Base-by-base conservation (phyloP, 2,329 filamentous ascomycete species). In the Ophiostoma australiae region DNA sequence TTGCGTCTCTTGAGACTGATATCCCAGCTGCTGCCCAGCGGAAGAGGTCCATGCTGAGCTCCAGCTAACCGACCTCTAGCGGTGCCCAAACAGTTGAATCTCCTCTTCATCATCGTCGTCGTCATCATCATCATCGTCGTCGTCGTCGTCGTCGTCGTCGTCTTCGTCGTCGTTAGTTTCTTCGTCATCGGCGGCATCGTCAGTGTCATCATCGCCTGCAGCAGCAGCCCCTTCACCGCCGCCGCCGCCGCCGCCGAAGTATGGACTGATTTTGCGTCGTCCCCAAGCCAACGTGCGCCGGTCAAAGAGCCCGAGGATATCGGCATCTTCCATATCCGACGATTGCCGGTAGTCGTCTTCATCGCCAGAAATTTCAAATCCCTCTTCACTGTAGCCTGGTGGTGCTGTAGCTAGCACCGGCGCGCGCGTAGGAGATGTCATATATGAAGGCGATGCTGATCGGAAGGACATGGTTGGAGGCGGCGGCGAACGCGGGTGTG, bases 241-340 rank as follows among this genome's bases (percentile, higher is more conserved):
- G 20, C 80, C 79, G 11, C 78, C 77, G 20, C 80, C 79, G 27
- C 86, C 84, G 2, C 84, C 81, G 17, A 81, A 79, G 10, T 78
- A 78, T 15, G 80, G 79, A 20, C 78, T 77, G 27, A 80, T 78
- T 52, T 79, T 78, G 58, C 76, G 81, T 66, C 79, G 79, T 23
- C 79, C 78, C 15, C 78, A 79, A 1, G 76, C 76, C 48, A 80
- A 74, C 35, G 78, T 77, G 39, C 78, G 75, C 31, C 83, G 80
- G 5, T 81, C 83, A 15, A 82, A 89, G 68, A 90, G 84, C 39
- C 84, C 84, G 39, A 89, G 76, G 71, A 89, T 84, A 70, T 87
- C 87, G 10, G 84, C 82, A 23, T 85, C 84, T 0, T 75, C 73
- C 39, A 41, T 35, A 33, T 74, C 71, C 0, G 73, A 67, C 23